Conservation (phyloP, 2,329 filamentous ascomycete species). For the Ascochyta lentis region DNA sequence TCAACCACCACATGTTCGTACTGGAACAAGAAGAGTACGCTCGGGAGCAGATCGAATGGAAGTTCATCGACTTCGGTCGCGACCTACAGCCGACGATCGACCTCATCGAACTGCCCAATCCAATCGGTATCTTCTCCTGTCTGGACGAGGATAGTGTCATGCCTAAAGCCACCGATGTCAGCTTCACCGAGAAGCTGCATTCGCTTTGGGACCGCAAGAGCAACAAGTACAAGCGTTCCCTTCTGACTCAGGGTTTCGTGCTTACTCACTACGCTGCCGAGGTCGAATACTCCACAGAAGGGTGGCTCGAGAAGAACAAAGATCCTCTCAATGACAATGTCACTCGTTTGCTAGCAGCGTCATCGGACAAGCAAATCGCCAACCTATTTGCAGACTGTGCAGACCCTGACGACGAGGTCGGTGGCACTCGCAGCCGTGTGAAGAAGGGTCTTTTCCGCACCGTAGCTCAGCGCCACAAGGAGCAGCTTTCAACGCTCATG, state of each 20-base stretch:
- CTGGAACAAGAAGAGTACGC: constrained; percentile 98
- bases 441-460: constrained; percentile 98
- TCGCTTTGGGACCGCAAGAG: constrained; percentile 96
- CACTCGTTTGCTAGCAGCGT: constrained; percentile 83
- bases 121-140: constrained; percentile 98
- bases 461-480: constrained; percentile 95
- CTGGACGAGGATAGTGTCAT: constrained; percentile 98
- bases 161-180: constrained; percentile 97
- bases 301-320: constrained; percentile 99
- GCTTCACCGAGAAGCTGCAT: constrained; percentile 97
- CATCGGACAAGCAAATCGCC: constrained; percentile 82
- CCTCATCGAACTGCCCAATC: constrained; percentile 92
- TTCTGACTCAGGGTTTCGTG: constrained; percentile 89
- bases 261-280: constrained; percentile 97
- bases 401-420: constrained; percentile 76
- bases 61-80: constrained; percentile 98
- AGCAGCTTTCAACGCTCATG: constrained; percentile 97
- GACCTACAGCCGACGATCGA: constrained; percentile 98
- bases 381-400: constrained; percentile 87
- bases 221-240: constrained; percentile 86
- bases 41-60: constrained; percentile 97
- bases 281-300: constrained; percentile 93
- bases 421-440: constrained; percentile 76
- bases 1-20: constrained; percentile 99
- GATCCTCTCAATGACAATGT: constrained; percentile 97